phyloP scores from a whole-genome alignment of 345 rosid genomes.

The Arabis hirsuta region DNA sequence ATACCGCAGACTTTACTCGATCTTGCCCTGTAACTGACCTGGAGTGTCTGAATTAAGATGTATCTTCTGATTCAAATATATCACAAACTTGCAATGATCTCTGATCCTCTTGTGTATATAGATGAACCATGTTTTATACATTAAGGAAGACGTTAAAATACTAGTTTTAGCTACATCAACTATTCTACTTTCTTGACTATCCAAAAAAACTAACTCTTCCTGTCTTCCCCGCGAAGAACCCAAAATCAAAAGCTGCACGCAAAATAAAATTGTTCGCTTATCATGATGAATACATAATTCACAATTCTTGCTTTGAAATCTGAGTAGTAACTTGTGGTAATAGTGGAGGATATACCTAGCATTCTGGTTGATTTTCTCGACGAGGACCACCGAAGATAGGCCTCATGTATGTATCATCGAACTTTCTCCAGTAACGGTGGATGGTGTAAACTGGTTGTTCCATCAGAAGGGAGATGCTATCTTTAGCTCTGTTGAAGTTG shows the following conservation, averaged over 20 bases:
- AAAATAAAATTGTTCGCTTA: background rate
- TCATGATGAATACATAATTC: background rate
- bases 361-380: conserved; percentile 42
- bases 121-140: conserved; percentile 33
- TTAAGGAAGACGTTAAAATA: conserved; percentile 10
- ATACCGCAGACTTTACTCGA: background rate
- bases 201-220: conserved; percentile 23
- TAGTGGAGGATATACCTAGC: conserved; percentile 42
- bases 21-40: conserved; percentile 7
- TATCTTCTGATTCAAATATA: conserved; percentile 22
- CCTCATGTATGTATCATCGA: conserved; percentile 83
- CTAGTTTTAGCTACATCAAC: conserved; percentile 12
- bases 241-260: conserved; percentile 2
- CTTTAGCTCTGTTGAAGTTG: conserved; percentile 71
- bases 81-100: conserved; percentile 25
- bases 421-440: conserved; percentile 86
- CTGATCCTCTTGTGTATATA: conserved; percentile 19
- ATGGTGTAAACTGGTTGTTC: conserved; percentile 80
- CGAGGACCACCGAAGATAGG: conserved; percentile 83
- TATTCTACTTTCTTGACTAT: conserved; percentile 22
- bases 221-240: conserved; percentile 13
- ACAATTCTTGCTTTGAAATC: background rate
- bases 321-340: background rate
- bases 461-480: conserved; percentile 70
- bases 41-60: background rate